These are phyloP conservation scores for Glebionis coronaria DNA, from an alignment of 129 eudicot species.

Conservation along the genomic window DNA sequence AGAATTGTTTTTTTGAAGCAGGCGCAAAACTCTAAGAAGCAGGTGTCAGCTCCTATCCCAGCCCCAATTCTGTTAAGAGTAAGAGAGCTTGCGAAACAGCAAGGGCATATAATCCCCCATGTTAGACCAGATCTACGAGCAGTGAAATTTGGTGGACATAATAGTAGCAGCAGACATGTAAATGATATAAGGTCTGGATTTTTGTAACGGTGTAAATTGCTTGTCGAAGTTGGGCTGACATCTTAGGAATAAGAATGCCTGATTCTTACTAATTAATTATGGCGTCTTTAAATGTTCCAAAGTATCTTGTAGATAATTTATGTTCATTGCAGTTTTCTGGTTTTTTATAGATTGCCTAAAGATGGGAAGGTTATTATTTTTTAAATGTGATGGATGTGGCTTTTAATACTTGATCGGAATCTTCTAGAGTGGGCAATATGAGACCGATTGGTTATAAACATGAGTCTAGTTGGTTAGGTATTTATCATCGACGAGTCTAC, in stretches of 20 bases:
- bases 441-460: too few relatives aligned
- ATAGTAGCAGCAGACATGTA: slow-evolving; percentile 46
- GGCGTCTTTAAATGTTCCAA: slow-evolving; percentile 9
- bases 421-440: too few relatives aligned
- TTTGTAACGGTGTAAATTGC: slow-evolving; percentile 46
- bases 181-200: slow-evolving; percentile 63
- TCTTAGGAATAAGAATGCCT: slow-evolving; percentile 21
- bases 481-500: too few relatives aligned
- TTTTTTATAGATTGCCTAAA: neutral
- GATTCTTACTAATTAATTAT: slow-evolving; percentile 19
- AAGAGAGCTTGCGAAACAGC: slow-evolving; percentile 89
- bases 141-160: slow-evolving; percentile 42
- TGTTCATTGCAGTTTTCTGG: neutral
- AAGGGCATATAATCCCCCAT: slow-evolving; percentile 35
- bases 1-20: slow-evolving; percentile 22
- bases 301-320: slow-evolving; percentile 16
- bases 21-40: slow-evolving; percentile 62
- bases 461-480: too few relatives aligned
- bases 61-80: slow-evolving; percentile 70
- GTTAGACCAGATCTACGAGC: slow-evolving; percentile 47
- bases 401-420: too few relatives aligned
- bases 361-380: neutral
- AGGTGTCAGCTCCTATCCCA: slow-evolving; percentile 61
- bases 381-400: too few relatives aligned
- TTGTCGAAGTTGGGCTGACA: slow-evolving; percentile 22